Evolutionary conservation across 2,329 filamentous ascomycete species (phyloP).

Genomic region (Ophiostoma sp.): DNA sequence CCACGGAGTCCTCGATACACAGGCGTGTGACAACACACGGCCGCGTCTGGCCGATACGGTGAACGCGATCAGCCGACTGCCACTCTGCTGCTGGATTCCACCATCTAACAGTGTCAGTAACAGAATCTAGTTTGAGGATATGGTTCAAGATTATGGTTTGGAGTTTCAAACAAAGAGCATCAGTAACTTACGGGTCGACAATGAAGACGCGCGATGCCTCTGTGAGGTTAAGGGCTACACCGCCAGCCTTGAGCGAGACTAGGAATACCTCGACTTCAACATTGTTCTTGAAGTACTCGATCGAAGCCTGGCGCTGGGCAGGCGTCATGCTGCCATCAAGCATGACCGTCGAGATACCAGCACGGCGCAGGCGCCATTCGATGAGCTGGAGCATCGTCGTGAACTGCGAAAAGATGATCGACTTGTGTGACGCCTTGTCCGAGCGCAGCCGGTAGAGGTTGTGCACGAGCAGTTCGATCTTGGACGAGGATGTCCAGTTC

Average conservation of each 20-base stretch:
- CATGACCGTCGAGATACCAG: slow-evolving; percentile 98
- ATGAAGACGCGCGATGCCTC: slow-evolving; percentile 95
- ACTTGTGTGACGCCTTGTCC: slow-evolving; percentile 90
- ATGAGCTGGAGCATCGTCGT: slow-evolving; percentile 96
- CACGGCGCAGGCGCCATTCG: slow-evolving; percentile 90
- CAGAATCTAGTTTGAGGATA: slow-evolving; percentile 36
- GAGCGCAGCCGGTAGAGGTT: slow-evolving; percentile 88
- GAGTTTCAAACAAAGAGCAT: no score
- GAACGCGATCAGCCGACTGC: slow-evolving; percentile 91
- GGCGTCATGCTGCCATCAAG: slow-evolving; percentile 97
- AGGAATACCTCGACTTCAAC: slow-evolving; percentile 92
- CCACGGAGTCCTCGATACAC: slow-evolving; percentile 94
- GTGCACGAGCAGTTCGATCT: slow-evolving; percentile 94
- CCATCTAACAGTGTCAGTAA: slow-evolving; percentile 39
- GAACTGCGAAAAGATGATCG: slow-evolving; percentile 96
- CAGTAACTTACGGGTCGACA: slow-evolving; percentile 61
- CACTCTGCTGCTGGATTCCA: slow-evolving; percentile 99
- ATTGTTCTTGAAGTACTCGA: slow-evolving; percentile 95
- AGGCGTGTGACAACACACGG: slow-evolving; percentile 92
- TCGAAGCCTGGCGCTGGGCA: slow-evolving; percentile 83
- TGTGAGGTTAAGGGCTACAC: slow-evolving; percentile 89
- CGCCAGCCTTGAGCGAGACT: slow-evolving; percentile 91
- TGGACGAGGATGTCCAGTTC: slow-evolving; percentile 96
- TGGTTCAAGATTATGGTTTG: slow-evolving; percentile 36
- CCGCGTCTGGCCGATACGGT: slow-evolving; percentile 90